Evolutionary conservation across 139 green algal genomes (phyloP).

Genomic region (Gonium pectorale): DNA sequence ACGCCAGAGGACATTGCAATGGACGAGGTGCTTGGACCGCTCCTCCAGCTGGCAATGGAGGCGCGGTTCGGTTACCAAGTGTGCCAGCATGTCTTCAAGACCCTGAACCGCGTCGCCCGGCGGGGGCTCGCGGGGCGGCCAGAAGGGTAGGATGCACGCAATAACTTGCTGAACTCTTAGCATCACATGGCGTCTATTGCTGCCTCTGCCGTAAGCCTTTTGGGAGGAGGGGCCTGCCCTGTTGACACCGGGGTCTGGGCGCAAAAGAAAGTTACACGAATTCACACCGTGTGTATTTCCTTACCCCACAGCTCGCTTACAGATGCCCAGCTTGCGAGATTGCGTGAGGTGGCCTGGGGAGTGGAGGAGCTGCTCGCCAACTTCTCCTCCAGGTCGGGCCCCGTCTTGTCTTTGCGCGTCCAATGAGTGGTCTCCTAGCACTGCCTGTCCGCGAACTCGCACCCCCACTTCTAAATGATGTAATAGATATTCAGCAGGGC

Average conservation of each 20-base stretch:
- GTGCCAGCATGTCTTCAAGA: slow-evolving; percentile 10
- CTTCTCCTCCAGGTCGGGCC: slow-evolving; percentile 24
- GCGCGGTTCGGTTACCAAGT: background rate
- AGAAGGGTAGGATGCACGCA: slow-evolving; percentile 27
- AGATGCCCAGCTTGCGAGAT: background rate
- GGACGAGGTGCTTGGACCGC: slow-evolving; percentile 8
- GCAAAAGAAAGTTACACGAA: too few species aligned
- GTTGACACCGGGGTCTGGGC: too few species aligned
- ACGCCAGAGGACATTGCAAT: background rate
- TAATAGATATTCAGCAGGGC: too few species aligned
- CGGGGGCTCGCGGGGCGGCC: background rate
- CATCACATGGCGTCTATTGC: too few species aligned
- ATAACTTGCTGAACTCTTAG: too few species aligned
- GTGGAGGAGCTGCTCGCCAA: slow-evolving; percentile 32
- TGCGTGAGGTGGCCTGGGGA: slow-evolving; percentile 26
- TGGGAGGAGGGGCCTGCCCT: too few species aligned
- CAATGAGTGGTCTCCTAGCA: too few species aligned
- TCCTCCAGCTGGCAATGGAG: background rate
- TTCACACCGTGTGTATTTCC: too few species aligned
- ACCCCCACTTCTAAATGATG: too few species aligned
- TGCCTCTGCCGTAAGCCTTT: too few species aligned
- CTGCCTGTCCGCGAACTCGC: too few species aligned
- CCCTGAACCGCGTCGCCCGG: background rate
- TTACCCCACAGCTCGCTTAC: background rate
- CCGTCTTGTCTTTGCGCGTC: too few species aligned